Base-by-base conservation (phyloP, 352 stramenopile genomes). In the Pythium phragmitis region DNA sequence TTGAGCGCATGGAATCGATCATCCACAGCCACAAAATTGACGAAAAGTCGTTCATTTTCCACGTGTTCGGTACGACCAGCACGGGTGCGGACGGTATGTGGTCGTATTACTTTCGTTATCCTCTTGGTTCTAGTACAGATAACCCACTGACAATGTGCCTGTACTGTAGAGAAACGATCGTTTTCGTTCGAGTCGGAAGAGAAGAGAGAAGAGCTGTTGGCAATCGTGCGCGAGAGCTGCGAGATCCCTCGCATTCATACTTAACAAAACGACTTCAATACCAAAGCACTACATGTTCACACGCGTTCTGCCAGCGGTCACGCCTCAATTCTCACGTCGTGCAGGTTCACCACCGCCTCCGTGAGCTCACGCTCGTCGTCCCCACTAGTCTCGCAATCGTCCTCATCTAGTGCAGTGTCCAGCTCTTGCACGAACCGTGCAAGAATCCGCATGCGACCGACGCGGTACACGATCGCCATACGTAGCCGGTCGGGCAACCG, bases 1-100 rank as follows among this genome's bases (percentile, higher is more conserved):
- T 94, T 68, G 85, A 91, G 8, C 69, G 79, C 8, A 71, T 72
- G 34, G 67, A 85, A 26, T 82, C 81, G 33, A 75, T 94, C 16
- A 67, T 73, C 28, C 79, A 87, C 60, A 69, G 67, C 33, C 80
- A 88, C 63, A 89, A 79, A 50, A 78, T 74, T 13, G 77, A 91
- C 43, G 79, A 85, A 7, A 89, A 76, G 17, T 74, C 73, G 36
- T 89, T 77, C 49, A 75, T 80, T 16, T 90, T 94, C 48, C 73
- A 76, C 42, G 77, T 91, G 8, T 74, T 79, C 33, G 85, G 83
- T 11, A 75, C 85, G 28, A 82, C 81, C 4, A 62, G 51, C 53
- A 72, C 21, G 9, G 81, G 79, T 36, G 58, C 17, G 37, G 74
- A 91, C 76, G 85, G 85, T 91, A 37, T 60, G 67, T 21, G 4